A percentile compares a stretch with the other conserved stretches of the same genome.
Conservation (phyloP, 495 filamentous ascomycete species). For the Penicillium waksmanii region DNA sequence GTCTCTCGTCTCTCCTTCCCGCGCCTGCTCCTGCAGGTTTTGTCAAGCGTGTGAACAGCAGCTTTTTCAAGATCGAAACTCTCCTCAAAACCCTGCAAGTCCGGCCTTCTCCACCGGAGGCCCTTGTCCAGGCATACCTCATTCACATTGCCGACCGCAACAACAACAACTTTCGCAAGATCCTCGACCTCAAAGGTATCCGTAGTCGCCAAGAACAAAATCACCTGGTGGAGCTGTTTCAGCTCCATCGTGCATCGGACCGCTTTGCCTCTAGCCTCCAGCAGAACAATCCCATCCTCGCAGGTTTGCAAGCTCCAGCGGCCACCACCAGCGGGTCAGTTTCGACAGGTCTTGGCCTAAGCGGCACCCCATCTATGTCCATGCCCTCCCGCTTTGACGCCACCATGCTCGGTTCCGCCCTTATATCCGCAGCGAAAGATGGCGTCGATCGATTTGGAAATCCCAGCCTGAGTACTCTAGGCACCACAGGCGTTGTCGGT, state of each 20-base stretch:
- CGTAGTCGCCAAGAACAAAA: slow-evolving; percentile 76
- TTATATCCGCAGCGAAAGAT: slow-evolving; percentile 85
- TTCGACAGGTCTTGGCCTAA: slow-evolving; percentile 45
- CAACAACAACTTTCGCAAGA: slow-evolving; percentile 94
- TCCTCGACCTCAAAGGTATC: slow-evolving; percentile 91
- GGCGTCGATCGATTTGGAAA: slow-evolving; percentile 86
- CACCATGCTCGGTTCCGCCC: slow-evolving; percentile 65
- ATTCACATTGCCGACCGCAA: slow-evolving; percentile 90
- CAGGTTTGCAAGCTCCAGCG: slow-evolving; percentile 41
- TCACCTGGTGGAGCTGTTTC: slow-evolving; percentile 84
- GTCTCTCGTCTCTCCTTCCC: slow-evolving; percentile 56
- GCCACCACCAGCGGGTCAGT: slow-evolving; percentile 44
- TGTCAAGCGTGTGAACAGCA: slow-evolving; percentile 83
- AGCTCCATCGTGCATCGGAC: slow-evolving; percentile 71
- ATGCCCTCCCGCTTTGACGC: slow-evolving; percentile 72
- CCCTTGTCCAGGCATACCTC: slow-evolving; percentile 94
- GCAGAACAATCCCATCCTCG: slow-evolving; percentile 48
- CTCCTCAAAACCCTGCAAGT: slow-evolving; percentile 97
- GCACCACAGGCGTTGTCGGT: slow-evolving; percentile 29
- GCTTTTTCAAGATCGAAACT: slow-evolving; percentile 84
- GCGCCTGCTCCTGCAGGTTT: slow-evolving; percentile 63
- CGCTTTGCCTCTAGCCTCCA: slow-evolving; percentile 52
- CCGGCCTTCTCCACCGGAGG: slow-evolving; percentile 85
- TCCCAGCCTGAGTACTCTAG: slow-evolving; percentile 42
- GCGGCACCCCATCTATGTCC: slow-evolving; percentile 48